These are phyloP conservation scores for Scedosporium minutisporum DNA, from an alignment of 2,329 filamentous ascomycete genomes.

Conservation along the genomic window DNA sequence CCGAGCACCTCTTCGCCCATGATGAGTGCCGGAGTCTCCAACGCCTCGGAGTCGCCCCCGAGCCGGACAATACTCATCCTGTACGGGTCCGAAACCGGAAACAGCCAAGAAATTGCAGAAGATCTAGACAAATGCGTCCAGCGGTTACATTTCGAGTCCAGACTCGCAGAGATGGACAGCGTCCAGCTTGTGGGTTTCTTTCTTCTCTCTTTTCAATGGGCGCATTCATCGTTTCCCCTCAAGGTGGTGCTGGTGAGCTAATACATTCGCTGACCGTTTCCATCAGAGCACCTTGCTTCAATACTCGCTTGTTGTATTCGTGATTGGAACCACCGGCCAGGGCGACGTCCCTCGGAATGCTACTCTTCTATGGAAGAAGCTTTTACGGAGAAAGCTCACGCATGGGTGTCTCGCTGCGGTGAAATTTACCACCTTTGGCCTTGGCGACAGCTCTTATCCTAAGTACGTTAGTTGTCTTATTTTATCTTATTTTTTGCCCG, in stretches of 20 bases:
- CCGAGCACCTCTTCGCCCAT: neutral
- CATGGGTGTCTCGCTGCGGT: slow-evolving; percentile 58
- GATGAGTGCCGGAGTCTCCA: neutral
- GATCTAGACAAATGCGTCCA: slow-evolving; percentile 68
- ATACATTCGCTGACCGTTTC: neutral
- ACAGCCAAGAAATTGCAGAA: slow-evolving; percentile 81
- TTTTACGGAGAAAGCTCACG: slow-evolving; percentile 70
- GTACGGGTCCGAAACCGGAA: slow-evolving; percentile 93
- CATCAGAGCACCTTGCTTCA: slow-evolving; percentile 39
- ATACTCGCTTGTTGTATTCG: slow-evolving; percentile 59
- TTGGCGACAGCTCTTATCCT: slow-evolving; percentile 90
- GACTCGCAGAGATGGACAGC: slow-evolving; percentile 67
- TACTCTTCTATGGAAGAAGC: slow-evolving; percentile 70
- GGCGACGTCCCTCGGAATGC: slow-evolving; percentile 86
- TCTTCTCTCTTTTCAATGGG: neutral
- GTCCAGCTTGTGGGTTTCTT: slow-evolving; percentile 57
- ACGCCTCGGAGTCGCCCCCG: neutral
- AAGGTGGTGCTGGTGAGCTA: neutral
- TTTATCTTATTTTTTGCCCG: slow-evolving; percentile 73
- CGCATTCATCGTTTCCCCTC: neutral
- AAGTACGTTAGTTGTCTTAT: slow-evolving; percentile 63
- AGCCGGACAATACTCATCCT: slow-evolving; percentile 53
- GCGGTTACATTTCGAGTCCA: slow-evolving; percentile 67
- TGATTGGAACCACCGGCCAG: slow-evolving; percentile 87
- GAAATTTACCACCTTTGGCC: slow-evolving; percentile 75